Evolutionary conservation across 768 basidiomycete genomes (phyloP).

Genomic region (Rhodotorula paludigena): DNA sequence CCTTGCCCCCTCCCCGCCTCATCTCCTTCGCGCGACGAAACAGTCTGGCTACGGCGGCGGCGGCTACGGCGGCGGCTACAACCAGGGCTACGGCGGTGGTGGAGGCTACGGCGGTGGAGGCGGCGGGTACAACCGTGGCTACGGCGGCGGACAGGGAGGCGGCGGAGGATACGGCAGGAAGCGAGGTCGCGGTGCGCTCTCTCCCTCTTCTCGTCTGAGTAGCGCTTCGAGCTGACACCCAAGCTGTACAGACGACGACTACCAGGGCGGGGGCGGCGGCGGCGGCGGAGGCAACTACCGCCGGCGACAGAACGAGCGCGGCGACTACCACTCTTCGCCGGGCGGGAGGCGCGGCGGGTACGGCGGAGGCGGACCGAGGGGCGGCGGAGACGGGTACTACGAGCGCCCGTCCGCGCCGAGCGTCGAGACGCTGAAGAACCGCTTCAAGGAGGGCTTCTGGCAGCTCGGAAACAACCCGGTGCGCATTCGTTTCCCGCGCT

Average conservation of each 20-base stretch:
- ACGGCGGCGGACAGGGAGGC: slow-evolving; percentile 11
- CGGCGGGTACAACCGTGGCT: slow-evolving; percentile 32
- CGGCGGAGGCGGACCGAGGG: slow-evolving; percentile 13
- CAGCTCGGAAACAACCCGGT: slow-evolving; percentile 45
- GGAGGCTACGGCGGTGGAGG: slow-evolving; percentile 35
- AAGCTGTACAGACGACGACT: slow-evolving; percentile 28
- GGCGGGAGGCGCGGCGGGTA: slow-evolving; percentile 26
- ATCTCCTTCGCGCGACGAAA: not conserved
- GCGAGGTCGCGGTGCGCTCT: slow-evolving; percentile 1
- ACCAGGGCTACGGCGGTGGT: slow-evolving; percentile 6
- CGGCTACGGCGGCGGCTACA: slow-evolving; percentile 37
- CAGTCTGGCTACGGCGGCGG: slow-evolving; percentile 9
- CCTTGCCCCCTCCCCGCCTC: not conserved
- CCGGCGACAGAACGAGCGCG: slow-evolving; percentile 5
- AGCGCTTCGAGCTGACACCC: accelerated
- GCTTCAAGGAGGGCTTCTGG: slow-evolving; percentile 46
- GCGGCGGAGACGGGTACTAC: slow-evolving; percentile 2
- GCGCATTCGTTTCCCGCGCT: not conserved
- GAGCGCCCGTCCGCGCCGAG: slow-evolving; percentile 18
- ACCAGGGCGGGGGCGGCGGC: slow-evolving; percentile 29
- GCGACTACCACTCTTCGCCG: slow-evolving; percentile 35
- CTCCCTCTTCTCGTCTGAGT: too few relatives aligned
- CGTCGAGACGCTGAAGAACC: slow-evolving; percentile 39
- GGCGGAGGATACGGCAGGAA: slow-evolving; percentile 5
- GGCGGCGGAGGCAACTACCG: not conserved